Conservation (phyloP, 2,329 filamentous ascomycete species). For the Neofusicoccum laricinum region DNA sequence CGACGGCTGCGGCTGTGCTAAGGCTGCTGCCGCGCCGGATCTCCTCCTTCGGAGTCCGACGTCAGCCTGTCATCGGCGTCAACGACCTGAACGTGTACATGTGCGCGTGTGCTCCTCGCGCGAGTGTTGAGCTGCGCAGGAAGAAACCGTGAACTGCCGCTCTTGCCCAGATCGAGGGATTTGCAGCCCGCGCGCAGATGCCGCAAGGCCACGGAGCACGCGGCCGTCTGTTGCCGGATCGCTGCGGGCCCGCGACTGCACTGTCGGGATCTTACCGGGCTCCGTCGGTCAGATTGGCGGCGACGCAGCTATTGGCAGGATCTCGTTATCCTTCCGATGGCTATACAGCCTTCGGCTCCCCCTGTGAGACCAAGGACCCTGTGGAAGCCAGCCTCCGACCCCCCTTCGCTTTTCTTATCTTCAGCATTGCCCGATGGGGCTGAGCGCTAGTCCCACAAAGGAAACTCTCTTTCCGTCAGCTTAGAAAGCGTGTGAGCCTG, state of each 20-base stretch:
- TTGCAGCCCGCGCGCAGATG: background rate
- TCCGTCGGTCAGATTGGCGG: background rate
- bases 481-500: background rate
- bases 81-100: background rate
- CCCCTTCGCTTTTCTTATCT: background rate
- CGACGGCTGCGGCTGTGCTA: background rate
- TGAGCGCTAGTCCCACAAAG: background rate
- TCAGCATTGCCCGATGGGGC: background rate
- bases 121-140: too few species aligned
- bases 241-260: background rate
- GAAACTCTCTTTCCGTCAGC: background rate
- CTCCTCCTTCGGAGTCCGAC: constrained; percentile 11
- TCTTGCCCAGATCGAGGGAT: background rate
- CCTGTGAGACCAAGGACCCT: background rate
- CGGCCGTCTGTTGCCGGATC: background rate
- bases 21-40: background rate
- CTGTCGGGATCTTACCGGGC: background rate
- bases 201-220: background rate
- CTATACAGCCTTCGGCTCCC: background rate
- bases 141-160: too few species aligned
- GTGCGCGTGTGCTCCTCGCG: background rate
- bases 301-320: background rate
- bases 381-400: background rate
- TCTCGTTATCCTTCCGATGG: background rate
- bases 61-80: background rate